phyloP scores from a whole-genome alignment of 1,139 yeast genomes.

The Martiniozyma asiatica region DNA sequence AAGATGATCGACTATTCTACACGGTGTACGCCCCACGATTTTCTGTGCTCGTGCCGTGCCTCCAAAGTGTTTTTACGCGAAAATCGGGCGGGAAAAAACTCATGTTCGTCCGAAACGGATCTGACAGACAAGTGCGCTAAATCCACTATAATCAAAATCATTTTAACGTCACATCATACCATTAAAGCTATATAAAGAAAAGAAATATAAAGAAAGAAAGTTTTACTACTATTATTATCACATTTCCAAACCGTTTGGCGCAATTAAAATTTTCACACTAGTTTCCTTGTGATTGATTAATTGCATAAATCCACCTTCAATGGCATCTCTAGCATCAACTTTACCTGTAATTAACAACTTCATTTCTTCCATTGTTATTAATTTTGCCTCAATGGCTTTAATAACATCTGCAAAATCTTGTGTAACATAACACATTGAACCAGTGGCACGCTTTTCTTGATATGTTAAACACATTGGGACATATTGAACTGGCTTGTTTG shows the following conservation, averaged over 20 bases:
- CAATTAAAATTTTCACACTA: constrained; percentile 28
- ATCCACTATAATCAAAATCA: no score
- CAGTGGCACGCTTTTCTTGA: constrained; percentile 29
- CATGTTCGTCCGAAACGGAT: no score
- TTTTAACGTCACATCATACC: no score
- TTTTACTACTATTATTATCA: constrained; percentile 3
- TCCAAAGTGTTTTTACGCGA: no score
- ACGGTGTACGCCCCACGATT: no score
- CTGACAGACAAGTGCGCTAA: no score
- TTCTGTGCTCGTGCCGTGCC: no score
- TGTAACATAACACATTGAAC: constrained; percentile 31
- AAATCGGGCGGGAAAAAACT: no score
- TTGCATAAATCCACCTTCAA: constrained; percentile 27
- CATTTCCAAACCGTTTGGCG: constrained; percentile 20
- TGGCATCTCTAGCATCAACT: constrained; percentile 25
- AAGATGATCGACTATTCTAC: no score
- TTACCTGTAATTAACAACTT: constrained; percentile 26
- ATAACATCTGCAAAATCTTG: constrained; percentile 29
- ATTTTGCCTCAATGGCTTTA: constrained; percentile 24
- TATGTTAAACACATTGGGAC: constrained; percentile 30
- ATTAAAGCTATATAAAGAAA: background rate
- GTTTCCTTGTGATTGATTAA: constrained; percentile 27
- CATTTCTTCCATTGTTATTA: constrained; percentile 21
- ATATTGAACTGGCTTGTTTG: constrained; percentile 25
- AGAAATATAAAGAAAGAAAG: background rate